Evolutionary conservation across 768 basidiomycete species (phyloP).

Genomic region (Galerina sulciceps): DNA sequence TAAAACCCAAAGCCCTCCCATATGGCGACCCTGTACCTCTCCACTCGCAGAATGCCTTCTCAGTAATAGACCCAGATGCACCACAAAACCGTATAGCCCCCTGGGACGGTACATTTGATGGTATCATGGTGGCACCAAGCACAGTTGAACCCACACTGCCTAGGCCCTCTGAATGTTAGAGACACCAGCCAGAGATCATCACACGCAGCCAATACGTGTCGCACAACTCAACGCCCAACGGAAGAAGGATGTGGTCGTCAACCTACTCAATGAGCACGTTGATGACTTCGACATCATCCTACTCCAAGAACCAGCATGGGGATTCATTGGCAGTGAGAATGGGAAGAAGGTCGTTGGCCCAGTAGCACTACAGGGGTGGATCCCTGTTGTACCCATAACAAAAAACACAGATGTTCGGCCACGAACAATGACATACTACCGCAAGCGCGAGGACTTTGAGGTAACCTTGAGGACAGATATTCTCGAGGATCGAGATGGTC

Average conservation of each 20-base stretch:
- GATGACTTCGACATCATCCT: slow-evolving; percentile 26
- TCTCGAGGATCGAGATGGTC: slow-evolving; percentile 23
- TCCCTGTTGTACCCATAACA: no score
- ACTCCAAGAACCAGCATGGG: slow-evolving; percentile 27
- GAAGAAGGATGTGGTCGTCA: slow-evolving; percentile 10
- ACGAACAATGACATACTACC: slow-evolving; percentile 21
- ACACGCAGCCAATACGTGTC: slow-evolving; percentile 10
- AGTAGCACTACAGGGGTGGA: no score
- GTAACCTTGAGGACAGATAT: slow-evolving; percentile 27
- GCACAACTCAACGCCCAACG: slow-evolving; percentile 24
- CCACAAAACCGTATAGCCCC: no score
- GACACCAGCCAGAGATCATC: not conserved
- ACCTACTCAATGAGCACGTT: slow-evolving; percentile 19
- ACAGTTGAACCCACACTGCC: no score
- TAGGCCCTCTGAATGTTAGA: not conserved
- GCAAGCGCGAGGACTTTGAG: slow-evolving; percentile 17
- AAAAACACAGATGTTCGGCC: slow-evolving; percentile 6
- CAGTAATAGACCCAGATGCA: no score
- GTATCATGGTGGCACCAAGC: no score
- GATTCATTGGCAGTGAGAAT: no score
- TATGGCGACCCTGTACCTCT: no score
- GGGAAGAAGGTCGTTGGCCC: no score
- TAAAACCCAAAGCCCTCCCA: not conserved
- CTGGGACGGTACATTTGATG: no score
- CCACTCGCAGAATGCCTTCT: no score